Percentiles rank a stretch among this genome's conserved stretches.
Conservation (phyloP, 2,329 filamentous ascomycete species). For the Fusarium globosum region DNA sequence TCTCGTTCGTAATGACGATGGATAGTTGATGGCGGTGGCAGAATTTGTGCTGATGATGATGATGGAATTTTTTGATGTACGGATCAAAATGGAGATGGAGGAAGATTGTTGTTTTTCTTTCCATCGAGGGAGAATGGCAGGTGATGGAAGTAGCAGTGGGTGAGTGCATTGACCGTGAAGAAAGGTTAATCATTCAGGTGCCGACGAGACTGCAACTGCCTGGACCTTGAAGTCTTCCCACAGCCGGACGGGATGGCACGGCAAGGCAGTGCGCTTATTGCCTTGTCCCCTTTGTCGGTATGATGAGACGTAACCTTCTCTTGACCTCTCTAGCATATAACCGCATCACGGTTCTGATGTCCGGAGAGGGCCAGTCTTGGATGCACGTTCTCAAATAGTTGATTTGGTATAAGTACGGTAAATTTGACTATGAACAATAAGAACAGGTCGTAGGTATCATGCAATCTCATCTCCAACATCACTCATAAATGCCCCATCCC, state of each 20-base stretch:
- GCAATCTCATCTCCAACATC: neutral
- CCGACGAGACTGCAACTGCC: neutral
- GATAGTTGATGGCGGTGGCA: neutral
- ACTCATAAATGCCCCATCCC: too few species aligned
- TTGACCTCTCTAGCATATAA: neutral
- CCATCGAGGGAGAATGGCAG: neutral
- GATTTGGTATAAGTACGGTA: neutral
- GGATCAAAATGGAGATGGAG: neutral
- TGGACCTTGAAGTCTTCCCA: accelerated
- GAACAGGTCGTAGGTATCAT: neutral
- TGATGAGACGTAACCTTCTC: accelerated
- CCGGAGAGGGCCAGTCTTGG: too few species aligned
- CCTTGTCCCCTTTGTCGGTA: neutral
- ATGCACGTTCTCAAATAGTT: accelerated
- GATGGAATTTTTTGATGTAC: neutral
- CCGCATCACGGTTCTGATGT: neutral
- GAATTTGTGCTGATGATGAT: accelerated
- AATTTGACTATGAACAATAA: neutral
- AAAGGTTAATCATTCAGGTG: neutral
- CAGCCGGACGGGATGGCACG: neutral
- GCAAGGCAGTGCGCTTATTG: neutral
- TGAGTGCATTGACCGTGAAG: neutral
- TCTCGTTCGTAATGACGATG: neutral
- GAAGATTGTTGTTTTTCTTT: neutral
- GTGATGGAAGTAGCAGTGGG: neutral